phyloP scores from a whole-genome alignment of 805 yeast species.

The Lachancea quebecensis region DNA sequence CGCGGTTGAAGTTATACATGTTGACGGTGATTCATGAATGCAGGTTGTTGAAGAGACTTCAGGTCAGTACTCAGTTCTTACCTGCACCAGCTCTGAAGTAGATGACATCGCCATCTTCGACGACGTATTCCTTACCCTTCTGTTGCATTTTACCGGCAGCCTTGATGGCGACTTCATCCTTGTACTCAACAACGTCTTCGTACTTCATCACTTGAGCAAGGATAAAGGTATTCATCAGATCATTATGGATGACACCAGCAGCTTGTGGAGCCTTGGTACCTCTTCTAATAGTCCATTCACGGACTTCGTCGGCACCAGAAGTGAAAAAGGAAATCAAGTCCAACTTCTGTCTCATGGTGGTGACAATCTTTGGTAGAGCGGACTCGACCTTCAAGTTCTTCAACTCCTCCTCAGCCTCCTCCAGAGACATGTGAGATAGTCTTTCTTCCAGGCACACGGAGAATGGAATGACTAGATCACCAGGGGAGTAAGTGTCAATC shows the following conservation, averaged over 20 bases:
- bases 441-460: slow-evolving; percentile 90
- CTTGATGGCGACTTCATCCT: slow-evolving; percentile 77
- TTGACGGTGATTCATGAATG: neutral
- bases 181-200: slow-evolving; percentile 65
- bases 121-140: slow-evolving; percentile 92
- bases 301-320: slow-evolving; percentile 91
- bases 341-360: slow-evolving; percentile 78
- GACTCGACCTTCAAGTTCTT: slow-evolving; percentile 66
- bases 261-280: slow-evolving; percentile 97
- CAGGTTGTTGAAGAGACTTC: neutral
- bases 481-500: slow-evolving; percentile 84
- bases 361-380: slow-evolving; percentile 80
- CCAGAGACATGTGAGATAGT: slow-evolving; percentile 80
- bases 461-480: slow-evolving; percentile 86
- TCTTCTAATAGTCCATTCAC: slow-evolving; percentile 95
- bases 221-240: slow-evolving; percentile 89
- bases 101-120: slow-evolving; percentile 90
- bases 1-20: neutral
- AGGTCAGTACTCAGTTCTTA: slow-evolving; percentile 42
- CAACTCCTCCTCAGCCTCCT: slow-evolving; percentile 69
- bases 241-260: slow-evolving; percentile 96
- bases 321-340: slow-evolving; percentile 92
- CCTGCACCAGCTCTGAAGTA: slow-evolving; percentile 94
- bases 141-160: slow-evolving; percentile 82
- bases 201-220: slow-evolving; percentile 89